A percentile compares a stretch with the other conserved stretches of the same genome.
Evolutionary conservation across 495 filamentous ascomycete species (phyloP).

Genomic region (Aspergillus homomorphus): DNA sequence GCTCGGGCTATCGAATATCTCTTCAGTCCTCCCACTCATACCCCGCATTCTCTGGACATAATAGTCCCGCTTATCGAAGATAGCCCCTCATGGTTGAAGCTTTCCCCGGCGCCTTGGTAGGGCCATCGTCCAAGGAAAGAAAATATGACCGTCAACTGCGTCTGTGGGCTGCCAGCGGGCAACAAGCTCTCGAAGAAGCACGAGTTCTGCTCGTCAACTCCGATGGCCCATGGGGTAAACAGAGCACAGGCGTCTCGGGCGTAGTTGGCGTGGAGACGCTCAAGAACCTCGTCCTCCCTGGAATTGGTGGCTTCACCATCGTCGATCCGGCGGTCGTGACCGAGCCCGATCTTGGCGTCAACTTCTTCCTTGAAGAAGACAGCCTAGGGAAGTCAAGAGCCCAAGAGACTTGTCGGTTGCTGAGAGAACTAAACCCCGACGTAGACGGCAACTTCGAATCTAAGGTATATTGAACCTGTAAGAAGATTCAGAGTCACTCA

Average conservation of each 20-base stretch:
- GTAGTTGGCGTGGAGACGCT: slow-evolving; percentile 87
- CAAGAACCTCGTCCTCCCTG: slow-evolving; percentile 94
- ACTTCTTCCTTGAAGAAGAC: slow-evolving; percentile 88
- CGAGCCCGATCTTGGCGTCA: slow-evolving; percentile 85
- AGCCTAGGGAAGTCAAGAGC: slow-evolving; percentile 79
- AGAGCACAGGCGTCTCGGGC: slow-evolving; percentile 56
- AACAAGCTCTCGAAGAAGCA: slow-evolving; percentile 83
- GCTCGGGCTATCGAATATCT: background rate
- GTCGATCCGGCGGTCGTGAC: slow-evolving; percentile 73
- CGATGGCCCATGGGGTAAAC: slow-evolving; percentile 39
- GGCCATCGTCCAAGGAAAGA: slow-evolving; percentile 80
- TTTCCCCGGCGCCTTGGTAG: slow-evolving; percentile 40
- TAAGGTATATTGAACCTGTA: slow-evolving; percentile 30
- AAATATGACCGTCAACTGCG: slow-evolving; percentile 96
- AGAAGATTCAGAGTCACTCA: background rate
- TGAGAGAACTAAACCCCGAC: slow-evolving; percentile 94
- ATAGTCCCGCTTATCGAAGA: background rate
- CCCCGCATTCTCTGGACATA: background rate
- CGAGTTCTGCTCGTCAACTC: slow-evolving; percentile 86
- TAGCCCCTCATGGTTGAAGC: slow-evolving; percentile 35
- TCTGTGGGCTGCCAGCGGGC: slow-evolving; percentile 90
- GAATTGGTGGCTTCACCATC: slow-evolving; percentile 92
- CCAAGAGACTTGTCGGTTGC: slow-evolving; percentile 66
- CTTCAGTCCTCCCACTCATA: background rate
- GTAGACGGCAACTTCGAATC: slow-evolving; percentile 65